Conservation (phyloP, 345 rosid genomes). For the Citrus maxima region DNA sequence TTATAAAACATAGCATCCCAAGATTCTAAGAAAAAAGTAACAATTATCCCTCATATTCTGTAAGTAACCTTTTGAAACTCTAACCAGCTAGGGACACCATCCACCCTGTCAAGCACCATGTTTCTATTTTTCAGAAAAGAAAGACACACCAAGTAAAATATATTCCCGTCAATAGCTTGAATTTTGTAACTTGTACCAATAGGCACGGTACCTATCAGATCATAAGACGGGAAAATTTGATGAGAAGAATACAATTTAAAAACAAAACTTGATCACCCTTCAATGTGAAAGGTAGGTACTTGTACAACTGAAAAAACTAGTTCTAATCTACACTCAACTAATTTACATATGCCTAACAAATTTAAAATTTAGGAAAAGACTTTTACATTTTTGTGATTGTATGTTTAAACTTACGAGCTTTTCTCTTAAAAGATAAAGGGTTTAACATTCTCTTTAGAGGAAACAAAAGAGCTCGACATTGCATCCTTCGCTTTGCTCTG, state of each 20-base stretch:
- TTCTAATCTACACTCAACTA: background rate
- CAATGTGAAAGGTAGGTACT: background rate
- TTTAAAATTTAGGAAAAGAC: constrained; percentile 2
- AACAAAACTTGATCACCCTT: constrained; percentile 4
- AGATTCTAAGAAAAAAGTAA: background rate
- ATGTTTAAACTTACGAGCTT: constrained; percentile 20
- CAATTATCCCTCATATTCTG: background rate
- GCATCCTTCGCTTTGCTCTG: constrained; percentile 25
- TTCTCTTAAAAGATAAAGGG: constrained; percentile 42
- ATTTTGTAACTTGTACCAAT: background rate
- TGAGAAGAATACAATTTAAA: background rate
- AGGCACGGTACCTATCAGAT: background rate
- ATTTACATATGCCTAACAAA: constrained; percentile 10
- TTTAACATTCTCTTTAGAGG: constrained; percentile 45
- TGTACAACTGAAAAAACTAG: background rate
- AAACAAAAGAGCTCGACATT: constrained; percentile 17
- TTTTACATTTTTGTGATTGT: background rate
- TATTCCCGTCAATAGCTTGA: background rate
- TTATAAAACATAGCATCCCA: no score
- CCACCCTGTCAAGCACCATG: background rate
- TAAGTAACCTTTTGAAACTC: background rate
- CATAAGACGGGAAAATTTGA: background rate
- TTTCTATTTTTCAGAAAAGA: background rate
- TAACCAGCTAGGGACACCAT: background rate
- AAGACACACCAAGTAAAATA: no score